phyloP scores from a whole-genome alignment of 139 green algal species.

The Chlorella sp. region DNA sequence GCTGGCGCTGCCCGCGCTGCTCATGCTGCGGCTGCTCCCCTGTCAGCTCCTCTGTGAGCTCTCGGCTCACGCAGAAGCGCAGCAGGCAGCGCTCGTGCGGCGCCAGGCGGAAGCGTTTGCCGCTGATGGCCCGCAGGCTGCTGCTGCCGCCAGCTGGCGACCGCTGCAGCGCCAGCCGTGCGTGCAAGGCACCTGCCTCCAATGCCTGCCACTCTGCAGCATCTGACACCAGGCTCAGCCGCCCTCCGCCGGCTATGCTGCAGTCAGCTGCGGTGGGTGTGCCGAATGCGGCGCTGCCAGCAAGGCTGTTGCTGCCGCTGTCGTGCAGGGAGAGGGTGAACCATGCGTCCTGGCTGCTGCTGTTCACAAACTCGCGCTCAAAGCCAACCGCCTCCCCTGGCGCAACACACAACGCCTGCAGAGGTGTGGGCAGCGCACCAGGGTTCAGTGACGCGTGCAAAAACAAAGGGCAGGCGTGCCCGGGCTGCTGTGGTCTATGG shows the following conservation, averaged over 20 bases:
- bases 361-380: conserved; percentile 14
- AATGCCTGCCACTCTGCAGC: background rate
- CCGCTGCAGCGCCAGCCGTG: background rate
- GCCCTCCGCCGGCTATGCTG: background rate
- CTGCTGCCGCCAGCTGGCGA: background rate
- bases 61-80: background rate
- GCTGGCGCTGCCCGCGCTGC: background rate
- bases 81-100: conserved; percentile 21
- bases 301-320: background rate
- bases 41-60: background rate
- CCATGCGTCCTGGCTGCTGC: background rate
- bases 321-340: background rate
- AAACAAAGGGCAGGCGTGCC: background rate
- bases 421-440: background rate
- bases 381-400: conserved; percentile 3
- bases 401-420: background rate
- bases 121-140: background rate
- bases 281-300: background rate
- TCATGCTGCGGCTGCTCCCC: background rate
- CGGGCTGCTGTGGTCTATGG: background rate
- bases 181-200: background rate
- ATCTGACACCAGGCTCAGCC: background rate
- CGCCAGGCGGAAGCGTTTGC: background rate
- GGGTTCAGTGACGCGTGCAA: background rate
- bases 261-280: too few relatives aligned